These are phyloP conservation scores for Lolium perenne DNA, from an alignment of 176 grass and related monocot species.

Conservation along the genomic window DNA sequence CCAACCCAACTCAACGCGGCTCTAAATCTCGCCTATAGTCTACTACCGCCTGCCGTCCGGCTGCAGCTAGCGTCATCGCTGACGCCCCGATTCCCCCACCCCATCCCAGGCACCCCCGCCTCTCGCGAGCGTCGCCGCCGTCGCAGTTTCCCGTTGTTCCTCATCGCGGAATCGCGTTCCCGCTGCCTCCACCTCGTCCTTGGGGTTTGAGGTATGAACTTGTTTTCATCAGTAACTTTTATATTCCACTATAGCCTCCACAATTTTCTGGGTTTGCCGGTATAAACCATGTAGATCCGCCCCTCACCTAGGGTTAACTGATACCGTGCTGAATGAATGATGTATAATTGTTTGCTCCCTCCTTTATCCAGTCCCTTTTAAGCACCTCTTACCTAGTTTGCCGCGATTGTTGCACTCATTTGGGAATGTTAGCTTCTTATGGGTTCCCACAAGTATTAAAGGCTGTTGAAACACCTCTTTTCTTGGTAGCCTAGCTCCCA, in stretches of 20 bases:
- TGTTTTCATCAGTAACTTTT: constrained; percentile 3
- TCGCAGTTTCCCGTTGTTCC: not conserved
- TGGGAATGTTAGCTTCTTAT: constrained; percentile 5
- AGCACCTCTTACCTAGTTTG: not conserved
- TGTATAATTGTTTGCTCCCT: not conserved
- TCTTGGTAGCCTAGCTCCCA: no score
- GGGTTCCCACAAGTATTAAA: not conserved
- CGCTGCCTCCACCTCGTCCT: constrained; percentile 1
- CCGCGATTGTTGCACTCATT: not conserved
- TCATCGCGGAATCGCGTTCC: not conserved
- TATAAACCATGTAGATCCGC: not conserved
- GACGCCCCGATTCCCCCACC: not conserved
- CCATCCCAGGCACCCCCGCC: not conserved
- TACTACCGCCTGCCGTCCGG: not conserved
- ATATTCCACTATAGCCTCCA: not conserved
- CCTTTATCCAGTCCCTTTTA: not conserved
- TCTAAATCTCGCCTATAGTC: constrained; percentile 5
- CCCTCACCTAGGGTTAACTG: constrained; percentile 4
- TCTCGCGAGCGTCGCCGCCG: not conserved
- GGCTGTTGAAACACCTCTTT: no score
- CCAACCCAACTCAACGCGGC: not conserved
- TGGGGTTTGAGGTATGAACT: constrained; percentile 20
- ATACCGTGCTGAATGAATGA: constrained; percentile 19
- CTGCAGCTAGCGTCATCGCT: not conserved
- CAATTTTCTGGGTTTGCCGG: not conserved